Base-by-base conservation (phyloP, 345 rosid species). In the Orychophragmus violaceus region DNA sequence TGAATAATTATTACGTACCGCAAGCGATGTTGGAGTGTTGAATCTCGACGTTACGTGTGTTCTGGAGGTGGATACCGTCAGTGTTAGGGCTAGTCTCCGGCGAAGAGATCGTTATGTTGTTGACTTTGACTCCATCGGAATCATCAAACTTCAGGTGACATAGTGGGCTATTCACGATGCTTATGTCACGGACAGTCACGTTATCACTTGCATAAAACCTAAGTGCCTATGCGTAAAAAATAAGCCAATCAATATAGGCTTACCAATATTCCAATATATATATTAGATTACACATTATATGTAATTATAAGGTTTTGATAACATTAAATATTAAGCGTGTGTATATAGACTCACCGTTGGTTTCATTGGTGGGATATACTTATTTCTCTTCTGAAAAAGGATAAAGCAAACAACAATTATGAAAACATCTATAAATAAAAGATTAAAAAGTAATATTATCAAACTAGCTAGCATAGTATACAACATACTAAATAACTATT, bases 11-110 rank as follows among this genome's bases (percentile, higher is more conserved):
- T 75, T 84, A 44, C 49, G 5, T 44, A 87, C 95, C 98, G 13
- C 89, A 81, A 9, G 79, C 87, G 36, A 89, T 85, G 65, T 82
- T 71, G 13, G 88, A 84, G 71, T 89, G 88, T 12, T 79, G 81
- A 57, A 92, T 92, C 77, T 89, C 90, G 10, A 87, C 93, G 33
- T 89, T 81, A 67, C 72, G 76, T 30, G 96, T 82, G 77, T 86
- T 87, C 55, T 89, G 98, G 21, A 89, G 84, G 79, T 89, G 98
- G 71, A 92, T 92, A 2, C 95, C 98, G 41, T 89, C 98, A 12
- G 98, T 89, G 62, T 92, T 87, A 30, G 95, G 91, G 69, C 95
- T 89, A 18, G 69, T 71, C 52, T 64, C 82, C 3, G 96, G 98
- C 1, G 98, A 85, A 59, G 77, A 79, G 22, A 92, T 85, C 4